Evolutionary conservation across 192 early-diverging fungal genomes (phyloP), one percentile per base, ranked within the genome.

Genomic region (Kappamyces sp.): DNA sequence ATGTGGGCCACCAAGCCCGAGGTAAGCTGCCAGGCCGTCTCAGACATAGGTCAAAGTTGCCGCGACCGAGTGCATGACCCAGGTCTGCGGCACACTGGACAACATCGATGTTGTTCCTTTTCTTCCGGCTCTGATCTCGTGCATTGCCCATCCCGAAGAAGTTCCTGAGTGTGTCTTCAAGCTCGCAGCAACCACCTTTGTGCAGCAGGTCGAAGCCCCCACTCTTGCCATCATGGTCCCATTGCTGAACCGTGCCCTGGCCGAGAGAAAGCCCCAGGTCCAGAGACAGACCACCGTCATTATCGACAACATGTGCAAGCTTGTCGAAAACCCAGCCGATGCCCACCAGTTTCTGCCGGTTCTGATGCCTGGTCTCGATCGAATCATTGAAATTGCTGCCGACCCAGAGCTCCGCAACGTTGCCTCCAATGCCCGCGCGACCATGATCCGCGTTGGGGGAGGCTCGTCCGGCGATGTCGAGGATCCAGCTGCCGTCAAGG

Each of bases 301-400:
- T 70, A 87, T 91, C 66, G 86, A 89, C 80, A 91, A 91, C 81
- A 91, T 91, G 89, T 88, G 84, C 72, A 91, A 89, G 76, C 78
- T 91, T 49, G 87, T 89, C 58, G 85, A 88, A 68, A 79, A 89
- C 75, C 87, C 88, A 51, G 75, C 79, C 64, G 82, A 87, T 60
- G 86, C 86, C 49, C 75, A 78, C 62, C 86, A 84, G 63, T 91
- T 91, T 83, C 73, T 91, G 71, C 86, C 86, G 60, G 67, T 77
- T 48, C 74, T 91, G 43, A 69, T 89, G 58, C 88, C 88, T 46
- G 84, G 82, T 72, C 69, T 91, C 62, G 83, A 89, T 50, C 78
- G 83, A 61, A 83, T 86, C 60, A 78, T 85, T 57, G 86, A 91
- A 60, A 77, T 84, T 41, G 79, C 78, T 59, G 80, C 85, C 65